A percentile compares a stretch with the other conserved stretches of the same genome.
Conservation (phyloP, 1,139 yeast genomes). For the Trichomonascaceae sp. region DNA sequence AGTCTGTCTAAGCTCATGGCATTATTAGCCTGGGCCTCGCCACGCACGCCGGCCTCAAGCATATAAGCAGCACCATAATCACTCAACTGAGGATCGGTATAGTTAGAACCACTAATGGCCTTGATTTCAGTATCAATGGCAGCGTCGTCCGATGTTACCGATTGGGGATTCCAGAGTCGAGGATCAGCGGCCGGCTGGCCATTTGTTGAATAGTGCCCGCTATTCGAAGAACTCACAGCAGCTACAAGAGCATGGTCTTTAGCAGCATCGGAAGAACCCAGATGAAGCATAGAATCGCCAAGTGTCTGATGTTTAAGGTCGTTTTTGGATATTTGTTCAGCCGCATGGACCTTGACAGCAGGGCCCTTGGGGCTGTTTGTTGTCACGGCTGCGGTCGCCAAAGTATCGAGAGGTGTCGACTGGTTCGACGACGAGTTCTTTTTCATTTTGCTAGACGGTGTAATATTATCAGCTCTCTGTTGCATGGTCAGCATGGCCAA, state of each 20-base stretch:
- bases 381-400: slow-evolving; percentile 9
- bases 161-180: not conserved
- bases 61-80: not conserved
- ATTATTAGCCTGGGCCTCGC: not conserved
- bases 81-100: not conserved
- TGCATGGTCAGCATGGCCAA: slow-evolving; percentile 6
- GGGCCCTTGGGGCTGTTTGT: slow-evolving; percentile 3
- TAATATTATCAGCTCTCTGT: not conserved
- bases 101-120: not conserved
- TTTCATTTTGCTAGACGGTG: not conserved
- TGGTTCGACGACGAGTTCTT: not conserved
- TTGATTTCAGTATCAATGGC: slow-evolving; percentile 7
- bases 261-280: not conserved
- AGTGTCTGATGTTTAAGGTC: not conserved
- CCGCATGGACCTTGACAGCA: slow-evolving; percentile 4
- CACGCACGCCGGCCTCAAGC: not conserved
- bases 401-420: slow-evolving; percentile 8
- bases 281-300: not conserved
- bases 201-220: not conserved
- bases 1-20: slow-evolving; percentile 18
- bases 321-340: not conserved
- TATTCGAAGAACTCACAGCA: not conserved
- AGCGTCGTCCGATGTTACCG: slow-evolving; percentile 1
- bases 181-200: not conserved
- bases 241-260: slow-evolving; percentile 5